Evolutionary conservation across 1,139 yeast genomes (phyloP), one percentile per base, ranked within the genome.

Genomic region (Geotrichum candidum): DNA sequence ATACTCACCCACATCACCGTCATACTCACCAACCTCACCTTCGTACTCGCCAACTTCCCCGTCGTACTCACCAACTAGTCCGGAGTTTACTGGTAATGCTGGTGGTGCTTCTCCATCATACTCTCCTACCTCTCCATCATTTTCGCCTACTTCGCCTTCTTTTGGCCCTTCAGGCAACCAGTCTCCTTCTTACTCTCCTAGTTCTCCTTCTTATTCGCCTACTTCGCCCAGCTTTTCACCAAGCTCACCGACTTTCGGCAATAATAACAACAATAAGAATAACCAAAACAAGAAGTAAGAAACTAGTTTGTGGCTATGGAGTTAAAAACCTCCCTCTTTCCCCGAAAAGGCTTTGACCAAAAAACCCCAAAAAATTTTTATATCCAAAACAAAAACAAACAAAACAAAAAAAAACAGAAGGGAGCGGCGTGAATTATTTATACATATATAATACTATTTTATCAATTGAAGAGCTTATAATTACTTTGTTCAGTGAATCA

Each of bases 101-200:
- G 94, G 92, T 65, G 85, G 92, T 0, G 82, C 90, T 0, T 95
- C 96, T 3, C 87, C 88, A 61, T 66, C 72, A 10, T 87, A 86
- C 72, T 82, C 86, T 2, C 94, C 95, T 53, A 85, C 91, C 0
- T 84, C 89, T 1, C 95, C 96, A 64, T 69, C 79, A 78, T 62
- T 84, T 82, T 60, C 84, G 0, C 92, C 92, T 63, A 86, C 91
- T 0, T 83, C 88, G 0, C 91, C 92, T 68, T 68, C 77, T 7
- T 86, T 86, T 73, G 80, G 85, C 4, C 87, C 87, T 55, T 80
- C 91, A 0, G 57, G 57, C 25, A 45, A 45, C 23, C 55, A 53
- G 55, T 83, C 89, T 0, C 91, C 77, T 15, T 57, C 64, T 1
- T 85, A 86, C 69, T 77, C 83, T 0, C 89, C 90, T 59, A 87